Evolutionary conservation across 345 rosid genomes (phyloP).

Genomic region (Reutealis trisperma): DNA sequence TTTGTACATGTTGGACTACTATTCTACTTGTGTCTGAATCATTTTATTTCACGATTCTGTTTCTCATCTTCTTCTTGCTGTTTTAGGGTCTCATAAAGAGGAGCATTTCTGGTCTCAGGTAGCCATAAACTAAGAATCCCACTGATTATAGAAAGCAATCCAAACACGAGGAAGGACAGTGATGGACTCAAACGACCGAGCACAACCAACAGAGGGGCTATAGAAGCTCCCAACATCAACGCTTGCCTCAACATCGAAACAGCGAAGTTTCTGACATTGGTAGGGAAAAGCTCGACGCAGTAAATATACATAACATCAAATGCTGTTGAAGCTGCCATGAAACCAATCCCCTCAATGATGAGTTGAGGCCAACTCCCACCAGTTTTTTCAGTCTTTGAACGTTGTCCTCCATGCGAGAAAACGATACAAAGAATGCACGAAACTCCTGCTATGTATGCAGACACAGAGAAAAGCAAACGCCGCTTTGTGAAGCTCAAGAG

Average conservation of each 20-base stretch:
- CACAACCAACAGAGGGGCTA: conserved; percentile 63
- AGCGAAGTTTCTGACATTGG: conserved; percentile 69
- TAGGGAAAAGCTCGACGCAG: conserved; percentile 70
- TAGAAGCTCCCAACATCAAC: conserved; percentile 73
- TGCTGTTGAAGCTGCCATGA: conserved; percentile 67
- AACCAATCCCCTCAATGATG: conserved; percentile 52
- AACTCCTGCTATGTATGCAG: conserved; percentile 52
- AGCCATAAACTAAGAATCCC: conserved; percentile 58
- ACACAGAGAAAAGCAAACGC: conserved; percentile 49
- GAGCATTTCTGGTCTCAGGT: conserved; percentile 62
- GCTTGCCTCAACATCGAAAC: conserved; percentile 58
- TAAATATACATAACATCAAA: conserved; percentile 61
- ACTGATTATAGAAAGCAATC: conserved; percentile 48
- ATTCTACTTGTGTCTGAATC: conserved; percentile 2
- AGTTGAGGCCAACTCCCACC: conserved; percentile 57
- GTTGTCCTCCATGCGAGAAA: conserved; percentile 32
- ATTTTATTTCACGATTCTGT: not conserved
- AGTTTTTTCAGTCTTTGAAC: conserved; percentile 3
- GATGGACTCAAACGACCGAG: conserved; percentile 54
- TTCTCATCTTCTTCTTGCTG: conserved; percentile 54
- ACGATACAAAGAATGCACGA: conserved; percentile 55
- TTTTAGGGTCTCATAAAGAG: conserved; percentile 61
- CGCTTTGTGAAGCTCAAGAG: conserved; percentile 53
- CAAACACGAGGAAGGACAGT: conserved; percentile 59
- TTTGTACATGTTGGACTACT: not conserved